Conservation (phyloP, 805 yeast species). For the Candida awuae region DNA sequence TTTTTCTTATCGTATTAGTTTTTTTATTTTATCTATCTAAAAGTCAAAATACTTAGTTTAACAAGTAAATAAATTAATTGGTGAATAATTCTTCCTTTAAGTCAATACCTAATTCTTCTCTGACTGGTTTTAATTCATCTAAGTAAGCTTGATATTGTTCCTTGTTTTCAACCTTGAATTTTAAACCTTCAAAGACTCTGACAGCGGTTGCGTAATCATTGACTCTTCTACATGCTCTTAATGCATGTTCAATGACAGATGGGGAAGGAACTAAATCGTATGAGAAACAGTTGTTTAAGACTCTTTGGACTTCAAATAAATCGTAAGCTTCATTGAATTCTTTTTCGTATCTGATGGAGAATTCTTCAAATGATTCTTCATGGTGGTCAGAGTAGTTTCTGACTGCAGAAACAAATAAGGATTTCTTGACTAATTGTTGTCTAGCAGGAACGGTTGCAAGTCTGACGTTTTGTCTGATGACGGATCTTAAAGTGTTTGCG, state of each 20-base stretch:
- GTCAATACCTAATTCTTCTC: constrained; percentile 88
- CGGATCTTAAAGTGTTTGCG: constrained; percentile 28
- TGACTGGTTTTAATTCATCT: constrained; percentile 84
- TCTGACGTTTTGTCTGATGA: constrained; percentile 29
- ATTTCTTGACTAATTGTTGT: constrained; percentile 10
- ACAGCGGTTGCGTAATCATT: constrained; percentile 98
- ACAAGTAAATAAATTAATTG: neutral
- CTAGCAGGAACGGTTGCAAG: constrained; percentile 18
- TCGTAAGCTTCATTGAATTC: constrained; percentile 94
- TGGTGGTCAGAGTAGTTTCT: constrained; percentile 77
- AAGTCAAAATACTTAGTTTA: neutral
- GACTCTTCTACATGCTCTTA: constrained; percentile 97
- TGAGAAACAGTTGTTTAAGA: constrained; percentile 94
- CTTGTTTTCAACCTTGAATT: constrained; percentile 90
- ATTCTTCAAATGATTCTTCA: constrained; percentile 92
- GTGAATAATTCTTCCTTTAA: constrained; percentile 80
- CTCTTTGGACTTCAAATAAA: constrained; percentile 83
- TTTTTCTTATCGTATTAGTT: too few species aligned
- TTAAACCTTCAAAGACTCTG: constrained; percentile 95
- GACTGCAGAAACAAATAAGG: constrained; percentile 16
- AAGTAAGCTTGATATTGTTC: constrained; percentile 94
- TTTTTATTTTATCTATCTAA: neutral
- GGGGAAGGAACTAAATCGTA: constrained; percentile 99
- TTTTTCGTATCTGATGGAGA: constrained; percentile 82
- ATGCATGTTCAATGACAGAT: constrained; percentile 87